phyloP scores from a whole-genome alignment of 1,284 basidiomycete genomes.

The Cryptococcus sp. region DNA sequence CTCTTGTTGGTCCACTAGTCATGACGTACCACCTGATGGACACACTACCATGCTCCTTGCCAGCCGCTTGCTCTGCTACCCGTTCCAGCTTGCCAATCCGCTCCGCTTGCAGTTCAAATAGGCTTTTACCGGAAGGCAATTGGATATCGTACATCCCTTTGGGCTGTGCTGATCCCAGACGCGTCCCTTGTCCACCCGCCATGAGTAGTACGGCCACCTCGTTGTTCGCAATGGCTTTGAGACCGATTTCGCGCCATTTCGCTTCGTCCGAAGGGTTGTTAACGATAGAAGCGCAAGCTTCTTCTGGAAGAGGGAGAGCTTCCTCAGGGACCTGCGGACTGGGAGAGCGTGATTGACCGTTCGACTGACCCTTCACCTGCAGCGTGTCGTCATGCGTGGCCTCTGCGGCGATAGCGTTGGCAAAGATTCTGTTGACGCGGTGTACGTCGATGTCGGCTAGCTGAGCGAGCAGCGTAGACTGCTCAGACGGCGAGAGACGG shows the following conservation, averaged over 20 bases:
- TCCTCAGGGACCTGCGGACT: constrained; percentile 33
- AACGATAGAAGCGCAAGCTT: constrained; percentile 67
- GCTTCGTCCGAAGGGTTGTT: constrained; percentile 61
- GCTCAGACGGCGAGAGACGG: constrained; percentile 68
- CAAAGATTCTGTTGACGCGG: constrained; percentile 87
- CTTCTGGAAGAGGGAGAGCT: constrained; percentile 68
- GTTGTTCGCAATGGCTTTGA: constrained; percentile 76
- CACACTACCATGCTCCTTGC: constrained; percentile 60
- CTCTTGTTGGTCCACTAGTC: constrained; percentile 94
- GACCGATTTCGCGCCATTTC: constrained; percentile 73
- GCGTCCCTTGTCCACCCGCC: constrained; percentile 97
- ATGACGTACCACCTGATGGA: constrained; percentile 96
- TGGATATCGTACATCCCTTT: constrained; percentile 99
- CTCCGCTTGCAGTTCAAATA: constrained; percentile 97
- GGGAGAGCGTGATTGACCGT: constrained; percentile 37
- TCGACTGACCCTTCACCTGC: constrained; percentile 55
- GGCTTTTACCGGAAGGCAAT: constrained; percentile 85
- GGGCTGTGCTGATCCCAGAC: constrained; percentile 86
- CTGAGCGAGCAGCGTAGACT: constrained; percentile 67
- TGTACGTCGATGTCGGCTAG: constrained; percentile 81
- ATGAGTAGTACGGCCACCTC: constrained; percentile 91
- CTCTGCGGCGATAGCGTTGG: constrained; percentile 73
- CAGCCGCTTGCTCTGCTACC: constrained; percentile 65
- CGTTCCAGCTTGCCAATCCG: constrained; percentile 80
- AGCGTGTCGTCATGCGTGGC: constrained; percentile 61